Conservation (phyloP, 2,329 filamentous ascomycete species). For the Pseudocercospora cruenta region DNA sequence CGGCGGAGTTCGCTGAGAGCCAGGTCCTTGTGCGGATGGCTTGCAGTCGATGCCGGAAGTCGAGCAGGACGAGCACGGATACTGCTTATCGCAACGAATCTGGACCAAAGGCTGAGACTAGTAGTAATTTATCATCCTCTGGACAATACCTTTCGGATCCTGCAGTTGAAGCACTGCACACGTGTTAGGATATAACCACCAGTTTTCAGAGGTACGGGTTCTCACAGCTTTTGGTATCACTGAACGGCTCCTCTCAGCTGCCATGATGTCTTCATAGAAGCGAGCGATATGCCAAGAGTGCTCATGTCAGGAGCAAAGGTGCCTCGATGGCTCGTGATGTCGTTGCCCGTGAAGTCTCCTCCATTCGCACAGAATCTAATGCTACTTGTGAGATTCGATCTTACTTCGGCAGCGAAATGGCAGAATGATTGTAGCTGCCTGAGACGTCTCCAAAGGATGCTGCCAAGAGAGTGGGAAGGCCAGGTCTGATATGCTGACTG, state of each 20-base stretch:
- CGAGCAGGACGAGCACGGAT: slow-evolving; percentile 19
- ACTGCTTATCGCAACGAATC: slow-evolving; percentile 21
- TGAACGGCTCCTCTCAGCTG: neutral
- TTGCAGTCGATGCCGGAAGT: slow-evolving; percentile 20
- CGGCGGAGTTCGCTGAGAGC: neutral
- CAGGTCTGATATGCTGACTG: no score
- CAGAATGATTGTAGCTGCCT: neutral
- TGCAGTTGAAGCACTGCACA: neutral
- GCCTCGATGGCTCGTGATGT: neutral
- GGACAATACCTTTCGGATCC: neutral
- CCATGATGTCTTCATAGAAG: neutral
- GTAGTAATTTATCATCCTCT: neutral
- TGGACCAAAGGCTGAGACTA: neutral
- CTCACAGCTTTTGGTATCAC: neutral
- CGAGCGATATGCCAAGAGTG: neutral
- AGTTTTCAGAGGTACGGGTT: neutral
- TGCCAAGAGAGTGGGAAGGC: no score
- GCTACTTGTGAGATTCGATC: no score
- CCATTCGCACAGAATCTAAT: neutral
- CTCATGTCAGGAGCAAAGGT: neutral
- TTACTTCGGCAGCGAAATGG: no score
- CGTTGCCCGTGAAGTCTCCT: neutral
- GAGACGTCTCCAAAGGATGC: neutral
- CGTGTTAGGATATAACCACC: neutral
- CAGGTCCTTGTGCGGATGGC: neutral